Evolutionary conservation across 2,329 filamentous ascomycete genomes (phyloP).

Genomic region (Colletotrichum eleusines): DNA sequence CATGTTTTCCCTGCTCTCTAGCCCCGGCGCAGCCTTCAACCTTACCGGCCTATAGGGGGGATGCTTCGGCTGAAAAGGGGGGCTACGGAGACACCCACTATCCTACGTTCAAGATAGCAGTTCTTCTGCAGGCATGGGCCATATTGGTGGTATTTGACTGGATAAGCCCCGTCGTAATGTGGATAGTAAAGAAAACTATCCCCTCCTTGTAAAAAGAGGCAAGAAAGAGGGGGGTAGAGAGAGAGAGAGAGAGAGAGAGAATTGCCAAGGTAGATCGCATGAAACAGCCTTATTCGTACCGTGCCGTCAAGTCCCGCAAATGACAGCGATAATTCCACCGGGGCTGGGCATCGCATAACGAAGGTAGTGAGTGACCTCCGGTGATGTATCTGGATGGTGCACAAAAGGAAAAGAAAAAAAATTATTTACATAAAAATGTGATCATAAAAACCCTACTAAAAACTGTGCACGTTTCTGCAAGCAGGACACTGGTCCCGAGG

Average conservation of each 20-base stretch:
- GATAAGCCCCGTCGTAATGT: not conserved
- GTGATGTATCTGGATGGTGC: not conserved
- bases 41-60: not conserved
- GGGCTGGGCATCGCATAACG: not conserved
- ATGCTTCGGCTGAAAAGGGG: not conserved
- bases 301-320: not conserved
- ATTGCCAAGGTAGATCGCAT: not conserved
- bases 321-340: not conserved
- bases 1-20: not conserved
- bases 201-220: too few relatives aligned
- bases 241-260: too few relatives aligned
- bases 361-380: too few relatives aligned
- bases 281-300: not conserved
- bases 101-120: not conserved
- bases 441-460: not conserved
- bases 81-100: not conserved
- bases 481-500: too few relatives aligned
- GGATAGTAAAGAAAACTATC: not conserved
- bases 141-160: not conserved
- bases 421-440: too few relatives aligned
- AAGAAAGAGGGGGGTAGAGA: too few relatives aligned
- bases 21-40: not conserved
- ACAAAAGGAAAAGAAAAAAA: too few relatives aligned
- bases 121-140: slow-evolving; percentile 1
- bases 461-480: not conserved